A percentile compares a stretch with the other conserved stretches of the same genome.
phyloP scores from a whole-genome alignment of 345 rosid species.

The Viola odorata region DNA sequence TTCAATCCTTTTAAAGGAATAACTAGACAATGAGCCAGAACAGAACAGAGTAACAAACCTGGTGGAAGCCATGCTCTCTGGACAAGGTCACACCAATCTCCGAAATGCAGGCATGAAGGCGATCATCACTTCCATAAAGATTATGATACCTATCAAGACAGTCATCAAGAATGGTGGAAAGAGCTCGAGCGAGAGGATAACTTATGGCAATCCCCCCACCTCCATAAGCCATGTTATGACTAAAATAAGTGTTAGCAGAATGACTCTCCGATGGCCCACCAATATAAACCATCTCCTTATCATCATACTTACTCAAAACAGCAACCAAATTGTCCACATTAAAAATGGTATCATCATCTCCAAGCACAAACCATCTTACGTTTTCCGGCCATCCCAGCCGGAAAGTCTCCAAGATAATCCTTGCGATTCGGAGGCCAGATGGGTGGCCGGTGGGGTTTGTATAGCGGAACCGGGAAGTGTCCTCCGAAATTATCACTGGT shows the following conservation, averaged over 20 bases:
- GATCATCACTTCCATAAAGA: constrained; percentile 88
- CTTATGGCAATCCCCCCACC: constrained; percentile 95
- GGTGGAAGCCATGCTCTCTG: constrained; percentile 85
- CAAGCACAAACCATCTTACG: constrained; percentile 81
- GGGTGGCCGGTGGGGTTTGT: constrained; percentile 93
- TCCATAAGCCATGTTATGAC: constrained; percentile 91
- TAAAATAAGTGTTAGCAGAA: constrained; percentile 78
- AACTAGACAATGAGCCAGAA: not conserved
- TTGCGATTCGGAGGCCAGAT: constrained; percentile 83
- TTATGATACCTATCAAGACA: constrained; percentile 75
- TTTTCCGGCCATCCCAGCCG: constrained; percentile 48
- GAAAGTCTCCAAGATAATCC: constrained; percentile 63
- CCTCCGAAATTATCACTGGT: constrained; percentile 66
- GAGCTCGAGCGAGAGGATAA: constrained; percentile 70
- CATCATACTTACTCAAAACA: constrained; percentile 69
- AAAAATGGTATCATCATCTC: constrained; percentile 92
- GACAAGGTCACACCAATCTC: constrained; percentile 88
- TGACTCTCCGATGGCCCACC: constrained; percentile 85
- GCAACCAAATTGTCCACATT: constrained; percentile 55
- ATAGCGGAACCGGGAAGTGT: constrained; percentile 81
- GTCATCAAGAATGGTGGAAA: constrained; percentile 56
- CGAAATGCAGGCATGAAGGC: constrained; percentile 85
- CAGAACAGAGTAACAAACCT: constrained; percentile 35
- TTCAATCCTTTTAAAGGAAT: not conserved
- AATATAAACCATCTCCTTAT: constrained; percentile 72